phyloP scores from a whole-genome alignment of 306 rosid genomes.

The Dryas octopetala region DNA sequence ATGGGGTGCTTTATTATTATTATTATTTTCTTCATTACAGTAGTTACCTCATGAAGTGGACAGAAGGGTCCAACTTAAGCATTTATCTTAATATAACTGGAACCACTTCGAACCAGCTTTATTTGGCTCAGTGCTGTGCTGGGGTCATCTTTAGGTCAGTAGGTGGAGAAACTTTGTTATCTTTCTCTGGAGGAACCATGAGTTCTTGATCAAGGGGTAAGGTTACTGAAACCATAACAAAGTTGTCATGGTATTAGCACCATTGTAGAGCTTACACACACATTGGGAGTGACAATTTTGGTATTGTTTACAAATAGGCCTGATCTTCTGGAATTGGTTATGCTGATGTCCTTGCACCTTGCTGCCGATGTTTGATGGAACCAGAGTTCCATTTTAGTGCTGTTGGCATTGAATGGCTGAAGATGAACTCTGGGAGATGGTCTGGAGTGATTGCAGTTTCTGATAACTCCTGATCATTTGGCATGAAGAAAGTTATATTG shows the following conservation, averaged over 20 bases:
- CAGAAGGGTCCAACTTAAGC: background rate
- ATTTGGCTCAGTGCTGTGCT: background rate
- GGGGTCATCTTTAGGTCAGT: slow-evolving; percentile 7
- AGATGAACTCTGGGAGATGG: slow-evolving; percentile 39
- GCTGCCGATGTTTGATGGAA: slow-evolving; percentile 51
- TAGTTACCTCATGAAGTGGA: background rate
- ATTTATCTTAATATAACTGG: background rate
- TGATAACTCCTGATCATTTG: slow-evolving; percentile 49
- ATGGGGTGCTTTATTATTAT: background rate
- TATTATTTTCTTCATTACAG: background rate
- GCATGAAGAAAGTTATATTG: slow-evolving; percentile 56
- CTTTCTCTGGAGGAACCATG: slow-evolving; percentile 17
- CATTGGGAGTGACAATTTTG: slow-evolving; percentile 46
- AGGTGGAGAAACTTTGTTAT: slow-evolving; percentile 17
- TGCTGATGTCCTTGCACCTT: slow-evolving; percentile 44
- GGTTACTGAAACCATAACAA: slow-evolving; percentile 10
- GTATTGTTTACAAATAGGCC: slow-evolving; percentile 53
- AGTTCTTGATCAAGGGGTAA: slow-evolving; percentile 7
- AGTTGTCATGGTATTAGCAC: slow-evolving; percentile 38
- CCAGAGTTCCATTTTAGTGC: slow-evolving; percentile 49
- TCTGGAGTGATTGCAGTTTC: slow-evolving; percentile 32
- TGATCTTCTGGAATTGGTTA: slow-evolving; percentile 39
- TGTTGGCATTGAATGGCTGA: slow-evolving; percentile 55
- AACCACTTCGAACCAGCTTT: background rate
- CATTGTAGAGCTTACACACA: slow-evolving; percentile 42